phyloP scores from a whole-genome alignment of 2,329 filamentous ascomycete genomes.

The Gnomoniopsis smithogilvyi region DNA sequence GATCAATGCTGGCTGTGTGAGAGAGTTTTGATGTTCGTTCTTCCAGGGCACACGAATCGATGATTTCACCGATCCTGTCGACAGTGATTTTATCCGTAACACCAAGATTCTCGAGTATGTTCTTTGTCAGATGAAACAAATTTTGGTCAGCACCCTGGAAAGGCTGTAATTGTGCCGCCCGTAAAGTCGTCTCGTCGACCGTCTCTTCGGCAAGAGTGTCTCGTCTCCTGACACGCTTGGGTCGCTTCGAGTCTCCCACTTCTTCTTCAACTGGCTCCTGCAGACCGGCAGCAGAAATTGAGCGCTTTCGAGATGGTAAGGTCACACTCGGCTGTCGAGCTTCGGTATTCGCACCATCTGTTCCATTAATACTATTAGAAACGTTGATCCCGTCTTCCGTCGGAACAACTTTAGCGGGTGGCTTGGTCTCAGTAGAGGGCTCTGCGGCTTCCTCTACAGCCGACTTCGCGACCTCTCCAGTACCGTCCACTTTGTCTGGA shows the following conservation, averaged over 20 bases:
- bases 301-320: conserved; percentile 53
- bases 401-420: conserved; percentile 2
- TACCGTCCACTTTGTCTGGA: conserved; percentile 16
- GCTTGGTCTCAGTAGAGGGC: neutral
- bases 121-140: conserved; percentile 53
- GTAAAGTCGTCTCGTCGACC: conserved; percentile 48
- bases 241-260: conserved; percentile 55
- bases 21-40: conserved; percentile 47
- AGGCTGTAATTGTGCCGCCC: conserved; percentile 53
- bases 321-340: conserved; percentile 34
- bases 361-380: neutral
- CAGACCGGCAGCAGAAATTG: conserved; percentile 59
- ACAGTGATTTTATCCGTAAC: conserved; percentile 48
- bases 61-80: conserved; percentile 43
- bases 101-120: conserved; percentile 52
- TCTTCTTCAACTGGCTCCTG: conserved; percentile 56
- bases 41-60: conserved; percentile 50
- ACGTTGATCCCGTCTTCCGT: conserved; percentile 2
- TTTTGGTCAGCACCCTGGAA: conserved; percentile 55
- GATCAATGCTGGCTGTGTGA: conserved; percentile 44
- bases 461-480: conserved; percentile 13
- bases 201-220: conserved; percentile 52
- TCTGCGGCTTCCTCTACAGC: conserved; percentile 6
- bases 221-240: conserved; percentile 62
- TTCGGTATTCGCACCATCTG: neutral